Base-by-base conservation (phyloP, 1,139 yeast species). In the Debaryomyces subglobosus region DNA sequence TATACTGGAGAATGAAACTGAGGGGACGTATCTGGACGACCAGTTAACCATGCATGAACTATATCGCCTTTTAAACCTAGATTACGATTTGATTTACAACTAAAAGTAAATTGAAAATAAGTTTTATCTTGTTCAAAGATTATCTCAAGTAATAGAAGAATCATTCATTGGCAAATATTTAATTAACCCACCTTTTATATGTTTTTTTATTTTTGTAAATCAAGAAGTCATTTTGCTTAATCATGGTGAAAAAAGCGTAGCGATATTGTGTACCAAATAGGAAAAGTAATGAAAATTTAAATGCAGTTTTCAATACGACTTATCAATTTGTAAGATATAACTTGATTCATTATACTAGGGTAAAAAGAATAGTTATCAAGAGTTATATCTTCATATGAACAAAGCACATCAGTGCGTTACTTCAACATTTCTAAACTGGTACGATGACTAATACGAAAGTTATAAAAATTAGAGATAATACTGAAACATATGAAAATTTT, bases 11-110 rank as follows among this genome's bases (percentile, higher is more conserved):
- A 23, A 45, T 16, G 53, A 46, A 35, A 35, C 45, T 15, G 41
- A 39, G 10, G 45, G 30, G 10, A 49, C 47, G 21, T 32, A 39
- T 12, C 37, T 39, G 18, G 47, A 40, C 20, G 49, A 44, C 25
- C 56, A 55, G 23, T 48, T 58, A 18, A 52, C 54, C 3, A 58
- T 60, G 59, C 41, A 44, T 29, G 59, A 57, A 33, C 37, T 60
- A 37, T 60, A 57, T 46, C 37, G 39, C 18, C 49, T 51, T 21
- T 49, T 60, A 25, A 49, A 51, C n/a, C 36, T 57, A 18, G 58
- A 60, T 49, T 56, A 56, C 48, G 41, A 45, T 8, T 48, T 59
- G 45, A 59, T 59, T 18, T 58, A 37, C 45, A 51, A 39, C 15
- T 40, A 8, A 16, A 25, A 40, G 32, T 10, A 23, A 2, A 21